phyloP scores from a whole-genome alignment of 2,329 filamentous ascomycete genomes.

The Arthroderma uncinatum region DNA sequence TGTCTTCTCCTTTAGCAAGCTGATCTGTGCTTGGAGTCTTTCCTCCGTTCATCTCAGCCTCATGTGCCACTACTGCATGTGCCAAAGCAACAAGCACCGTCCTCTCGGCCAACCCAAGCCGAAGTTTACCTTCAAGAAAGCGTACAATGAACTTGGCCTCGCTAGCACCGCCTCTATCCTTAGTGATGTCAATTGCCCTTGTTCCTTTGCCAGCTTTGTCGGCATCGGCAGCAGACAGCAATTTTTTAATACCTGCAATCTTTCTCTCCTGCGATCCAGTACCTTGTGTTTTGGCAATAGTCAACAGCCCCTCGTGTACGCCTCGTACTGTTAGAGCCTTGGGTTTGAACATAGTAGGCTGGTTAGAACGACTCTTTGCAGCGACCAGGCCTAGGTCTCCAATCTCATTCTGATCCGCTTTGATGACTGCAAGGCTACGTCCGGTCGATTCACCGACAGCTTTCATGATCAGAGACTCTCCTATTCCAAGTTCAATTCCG shows the following conservation, averaged over 20 bases:
- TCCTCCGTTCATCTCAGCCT: conserved; percentile 56
- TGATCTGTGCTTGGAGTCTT: conserved; percentile 63
- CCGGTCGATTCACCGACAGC: conserved; percentile 92
- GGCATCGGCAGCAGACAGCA: conserved; percentile 81
- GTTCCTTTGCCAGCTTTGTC: conserved; percentile 55
- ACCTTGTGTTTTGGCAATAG: conserved; percentile 75
- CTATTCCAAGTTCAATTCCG: conserved; percentile 94
- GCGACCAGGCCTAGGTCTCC: conserved; percentile 90
- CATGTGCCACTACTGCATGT: conserved; percentile 77
- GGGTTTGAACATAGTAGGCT: conserved; percentile 97
- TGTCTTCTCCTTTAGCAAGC: conserved; percentile 69
- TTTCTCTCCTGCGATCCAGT: conserved; percentile 83
- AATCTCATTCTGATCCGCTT: conserved; percentile 90
- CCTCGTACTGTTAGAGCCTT: conserved; percentile 77
- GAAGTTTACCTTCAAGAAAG: conserved; percentile 86
- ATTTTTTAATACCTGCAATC: conserved; percentile 88
- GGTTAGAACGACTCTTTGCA: conserved; percentile 87
- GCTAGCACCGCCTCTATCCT: conserved; percentile 86
- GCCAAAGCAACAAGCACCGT: conserved; percentile 83
- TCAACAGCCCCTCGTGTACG: conserved; percentile 78
- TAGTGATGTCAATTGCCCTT: conserved; percentile 63
- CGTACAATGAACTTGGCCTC: conserved; percentile 91
- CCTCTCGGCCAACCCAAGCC: conserved; percentile 82
- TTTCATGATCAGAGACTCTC: conserved; percentile 97
- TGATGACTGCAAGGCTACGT: conserved; percentile 77